Conservation (phyloP, 345 rosid genomes). For the Arabidopsis arenosa region DNA sequence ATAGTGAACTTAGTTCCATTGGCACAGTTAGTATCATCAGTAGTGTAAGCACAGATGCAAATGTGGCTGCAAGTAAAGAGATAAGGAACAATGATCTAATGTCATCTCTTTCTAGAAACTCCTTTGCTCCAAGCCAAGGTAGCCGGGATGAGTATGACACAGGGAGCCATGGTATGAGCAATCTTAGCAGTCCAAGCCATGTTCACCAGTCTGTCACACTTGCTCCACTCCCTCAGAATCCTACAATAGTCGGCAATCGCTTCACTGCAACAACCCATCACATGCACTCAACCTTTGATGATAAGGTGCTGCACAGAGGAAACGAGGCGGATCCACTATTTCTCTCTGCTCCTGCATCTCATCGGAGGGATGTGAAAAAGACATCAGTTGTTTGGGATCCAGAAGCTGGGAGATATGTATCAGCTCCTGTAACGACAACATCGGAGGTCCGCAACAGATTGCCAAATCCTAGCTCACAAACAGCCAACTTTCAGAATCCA, state of each 20-base stretch:
- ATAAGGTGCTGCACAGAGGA: constrained; percentile 58
- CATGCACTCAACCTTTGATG: constrained; percentile 51
- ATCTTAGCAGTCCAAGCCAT: constrained; percentile 86
- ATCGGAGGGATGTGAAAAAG: constrained; percentile 76
- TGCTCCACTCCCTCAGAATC: constrained; percentile 77
- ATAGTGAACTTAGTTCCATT: constrained; percentile 74
- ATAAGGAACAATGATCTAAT: constrained; percentile 50
- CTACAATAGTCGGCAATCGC: constrained; percentile 47
- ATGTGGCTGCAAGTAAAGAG: constrained; percentile 56
- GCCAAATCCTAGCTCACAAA: constrained; percentile 40
- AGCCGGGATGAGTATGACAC: constrained; percentile 85
- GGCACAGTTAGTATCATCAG: constrained; percentile 71
- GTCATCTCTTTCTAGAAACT: constrained; percentile 58
- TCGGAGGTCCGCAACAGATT: constrained; percentile 63
- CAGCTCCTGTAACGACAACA: constrained; percentile 73
- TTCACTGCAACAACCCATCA: constrained; percentile 46
- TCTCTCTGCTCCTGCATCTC: constrained; percentile 69
- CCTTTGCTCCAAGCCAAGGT: constrained; percentile 79
- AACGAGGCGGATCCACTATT: constrained; percentile 59
- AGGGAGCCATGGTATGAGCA: constrained; percentile 72
- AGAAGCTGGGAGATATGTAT: constrained; percentile 90
- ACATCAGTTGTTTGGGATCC: constrained; percentile 93
- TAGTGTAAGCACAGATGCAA: constrained; percentile 66
- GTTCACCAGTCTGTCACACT: constrained; percentile 76
- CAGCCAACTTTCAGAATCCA: constrained; percentile 47